Evolutionary conservation across 192 early-diverging fungal species (phyloP), one percentile per base, ranked within the genome.

Genomic region (Backusella australiensis): DNA sequence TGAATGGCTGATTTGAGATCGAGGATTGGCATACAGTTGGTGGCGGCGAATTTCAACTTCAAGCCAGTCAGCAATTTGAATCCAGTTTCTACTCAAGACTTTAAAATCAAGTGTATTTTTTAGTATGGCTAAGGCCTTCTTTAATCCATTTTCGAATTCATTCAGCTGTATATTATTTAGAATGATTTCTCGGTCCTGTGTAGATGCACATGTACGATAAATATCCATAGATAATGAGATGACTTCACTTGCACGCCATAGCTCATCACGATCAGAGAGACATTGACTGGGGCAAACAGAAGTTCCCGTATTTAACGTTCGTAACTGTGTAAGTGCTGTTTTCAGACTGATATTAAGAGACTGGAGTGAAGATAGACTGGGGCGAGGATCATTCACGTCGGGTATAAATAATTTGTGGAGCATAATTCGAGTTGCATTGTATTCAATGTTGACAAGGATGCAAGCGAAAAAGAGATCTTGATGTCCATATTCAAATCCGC

Each of bases 341-440:
- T 71, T 67, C 6, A 83, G 36, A 21, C 82, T 80, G n/a, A 73
- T 65, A 35, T 83, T 83, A 9, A 83, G 69, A 9, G 82, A 83
- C 6, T 65, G 46, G 14, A 83, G 49, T 29, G 78, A 73, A 32
- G 71, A 75, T 14, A 26, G 44, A 42, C 69, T 78, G 8, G 76
- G 76, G 17, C 59, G 71, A 4, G 44, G 17, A 32, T 79, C 75
- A 23, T 44, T 71, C 17, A 67, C 66, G 23, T 80, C 78, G 2
- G 82, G 82, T 21, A 80, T 68, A 59, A 83, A 83, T 29, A 80
- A 44, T 63, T 77, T 79, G 66, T 83, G 82, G 19, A 83, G 78
- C 15, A 83, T 79, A 36, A 83, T 77, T 42, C 78, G 71, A n/a
- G 78, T 83, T 26, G 82, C 82, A 72, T 77, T 77, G 34, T 75